Evolutionary conservation across 1,139 yeast genomes (phyloP), one percentile per base, ranked within the genome.

Genomic region (Petasospora rhodanensis): DNA sequence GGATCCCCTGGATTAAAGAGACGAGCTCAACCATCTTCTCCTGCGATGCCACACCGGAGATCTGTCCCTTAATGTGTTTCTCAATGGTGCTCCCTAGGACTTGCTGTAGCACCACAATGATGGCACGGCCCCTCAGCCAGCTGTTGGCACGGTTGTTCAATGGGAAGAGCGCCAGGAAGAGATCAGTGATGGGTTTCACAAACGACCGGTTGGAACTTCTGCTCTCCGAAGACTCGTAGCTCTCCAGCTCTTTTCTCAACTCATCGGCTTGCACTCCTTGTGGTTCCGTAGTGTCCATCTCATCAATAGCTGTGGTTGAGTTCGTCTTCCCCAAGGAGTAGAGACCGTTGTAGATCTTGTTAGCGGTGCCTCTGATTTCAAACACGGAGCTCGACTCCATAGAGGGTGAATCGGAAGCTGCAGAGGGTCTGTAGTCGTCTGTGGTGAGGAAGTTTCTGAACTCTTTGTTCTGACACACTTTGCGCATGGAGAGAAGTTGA

Each of bases 51-150:
- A 55, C 55, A 40, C 52, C 63, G 48, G 48, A 67, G 55, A 68
- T 68, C 45, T 60, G 59, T n/a, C 68, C 70, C 25, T 76, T 61
- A 7, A 80, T 70, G 42, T 79, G 79, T 51, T 76, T 78, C 52
- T 89, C 96, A 37, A 87, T 79, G 0, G 96, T 82, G 3, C 94
- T 85, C 0, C 96, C 96, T 34, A 89, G 69, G 2, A 89, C 57
- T 55, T 86, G 96, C 55, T 87, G 96, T 26, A 87, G 63, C 4
- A 89, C 76, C 4, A 86, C 78, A 24, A 87, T 70, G 5, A 86
- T 66, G 0, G 96, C 96, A 31, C 89, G 66, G 0, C 96, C 96
- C 35, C 95, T 63, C 2, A 87, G 59, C 95, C 96, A 86, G 31
- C 74, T 71, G 18, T 75, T 77, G 2, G 83, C 68, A n/a, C n/a